Percentiles rank a stretch among this genome's conserved stretches.
Conservation (phyloP, 352 stramenopile species). For the Pythium oligandrum region DNA sequence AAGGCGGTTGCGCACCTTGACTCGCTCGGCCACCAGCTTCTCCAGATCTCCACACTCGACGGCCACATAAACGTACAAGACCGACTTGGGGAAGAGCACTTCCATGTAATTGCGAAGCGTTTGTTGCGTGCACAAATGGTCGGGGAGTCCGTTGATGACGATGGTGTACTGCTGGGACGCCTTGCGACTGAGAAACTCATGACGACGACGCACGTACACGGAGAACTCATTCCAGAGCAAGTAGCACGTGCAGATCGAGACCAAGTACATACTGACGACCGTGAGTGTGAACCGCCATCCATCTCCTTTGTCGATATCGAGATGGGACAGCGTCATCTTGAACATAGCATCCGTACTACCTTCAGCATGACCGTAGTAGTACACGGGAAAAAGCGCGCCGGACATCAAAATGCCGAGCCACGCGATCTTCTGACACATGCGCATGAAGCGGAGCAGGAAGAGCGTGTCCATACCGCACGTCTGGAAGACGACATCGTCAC, state of each 20-base stretch:
- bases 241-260: conserved; percentile 54
- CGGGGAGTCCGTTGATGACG: conserved; percentile 69
- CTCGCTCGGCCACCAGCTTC: conserved; percentile 60
- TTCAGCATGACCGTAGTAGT: conserved; percentile 49
- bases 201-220: conserved; percentile 64
- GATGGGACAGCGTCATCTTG: conserved; percentile 64
- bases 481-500: conserved; percentile 66
- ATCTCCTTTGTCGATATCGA: conserved; percentile 25
- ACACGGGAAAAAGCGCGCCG: conserved; percentile 71
- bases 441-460: conserved; percentile 74
- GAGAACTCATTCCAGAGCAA: conserved; percentile 67
- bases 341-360: conserved; percentile 35
- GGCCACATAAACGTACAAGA: conserved; percentile 68
- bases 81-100: conserved; percentile 60
- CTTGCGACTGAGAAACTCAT: conserved; percentile 70
- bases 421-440: conserved; percentile 69
- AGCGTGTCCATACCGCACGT: conserved; percentile 76
- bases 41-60: conserved; percentile 73
- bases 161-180: conserved; percentile 73
- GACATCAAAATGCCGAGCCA: conserved; percentile 51
- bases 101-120: conserved; percentile 77
- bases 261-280: conserved; percentile 59
- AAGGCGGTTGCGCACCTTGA: conserved; percentile 63
- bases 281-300: conserved; percentile 67
- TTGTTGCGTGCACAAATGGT: conserved; percentile 65